Percentiles rank a stretch among this genome's conserved stretches.
Conservation (phyloP, 768 basidiomycete species). For the Suillus decipiens region DNA sequence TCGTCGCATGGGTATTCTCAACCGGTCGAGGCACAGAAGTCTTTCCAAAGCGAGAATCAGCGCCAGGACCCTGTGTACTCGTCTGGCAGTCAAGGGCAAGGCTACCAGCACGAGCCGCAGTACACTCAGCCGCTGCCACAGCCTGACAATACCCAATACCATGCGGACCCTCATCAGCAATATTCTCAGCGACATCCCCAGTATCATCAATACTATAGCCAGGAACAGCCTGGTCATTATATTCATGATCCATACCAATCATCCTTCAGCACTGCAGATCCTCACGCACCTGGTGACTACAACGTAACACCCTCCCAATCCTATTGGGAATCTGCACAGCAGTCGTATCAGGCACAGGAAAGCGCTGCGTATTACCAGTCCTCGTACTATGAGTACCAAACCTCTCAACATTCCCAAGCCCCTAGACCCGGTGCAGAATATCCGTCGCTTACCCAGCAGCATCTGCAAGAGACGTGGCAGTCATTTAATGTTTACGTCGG, state of each 20-base stretch:
- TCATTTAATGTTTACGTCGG: constrained; percentile 62
- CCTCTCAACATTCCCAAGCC: constrained; percentile 21
- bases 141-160: constrained; percentile 16
- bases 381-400: constrained; percentile 6
- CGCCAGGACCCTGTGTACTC: background rate
- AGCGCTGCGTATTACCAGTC: constrained; percentile 10
- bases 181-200: constrained; percentile 18
- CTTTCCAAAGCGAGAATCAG: background rate
- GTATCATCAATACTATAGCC: constrained; percentile 11
- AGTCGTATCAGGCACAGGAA: constrained; percentile 9
- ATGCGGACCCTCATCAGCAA: constrained; percentile 17
- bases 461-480: constrained; percentile 70
- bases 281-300: constrained; percentile 7
- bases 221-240: constrained; percentile 16
- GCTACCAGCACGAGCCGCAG: constrained; percentile 20
- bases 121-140: constrained; percentile 13
- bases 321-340: constrained; percentile 18
- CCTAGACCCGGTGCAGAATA: constrained; percentile 39
- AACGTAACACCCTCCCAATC: constrained; percentile 10
- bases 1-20: background rate
- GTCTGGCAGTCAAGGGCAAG: constrained; percentile 15
- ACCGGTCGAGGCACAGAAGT: background rate
- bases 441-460: constrained; percentile 48
- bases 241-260: constrained; percentile 4
- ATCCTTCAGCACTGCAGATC: constrained; percentile 4